Evolutionary conservation across 2,329 filamentous ascomycete genomes (phyloP).

Genomic region (Fusarium sp.): DNA sequence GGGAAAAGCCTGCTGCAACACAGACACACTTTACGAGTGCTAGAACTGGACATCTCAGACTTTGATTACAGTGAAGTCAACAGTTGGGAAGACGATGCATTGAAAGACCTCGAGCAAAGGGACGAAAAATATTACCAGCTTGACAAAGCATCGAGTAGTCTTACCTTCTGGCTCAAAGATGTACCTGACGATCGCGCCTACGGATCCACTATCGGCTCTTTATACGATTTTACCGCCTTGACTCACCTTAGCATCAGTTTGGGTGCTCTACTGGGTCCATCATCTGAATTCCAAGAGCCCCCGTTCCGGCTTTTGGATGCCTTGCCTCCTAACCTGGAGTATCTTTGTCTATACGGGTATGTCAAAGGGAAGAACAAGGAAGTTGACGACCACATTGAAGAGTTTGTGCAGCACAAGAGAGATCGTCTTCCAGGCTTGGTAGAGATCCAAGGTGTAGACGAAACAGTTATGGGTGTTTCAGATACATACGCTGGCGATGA

Average conservation of each 20-base stretch:
- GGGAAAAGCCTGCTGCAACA: not conserved
- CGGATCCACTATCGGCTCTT: not conserved
- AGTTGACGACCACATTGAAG: slow-evolving; percentile 16
- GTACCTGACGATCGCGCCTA: slow-evolving; percentile 5
- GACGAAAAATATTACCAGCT: not conserved
- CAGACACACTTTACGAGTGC: not conserved
- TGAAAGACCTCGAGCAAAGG: not conserved
- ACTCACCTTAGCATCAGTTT: not conserved
- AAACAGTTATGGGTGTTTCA: slow-evolving; percentile 9
- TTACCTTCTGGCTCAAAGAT: slow-evolving; percentile 7
- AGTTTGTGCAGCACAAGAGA: slow-evolving; percentile 14
- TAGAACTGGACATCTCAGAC: not conserved
- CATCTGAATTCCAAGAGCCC: not conserved
- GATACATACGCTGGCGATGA: not conserved
- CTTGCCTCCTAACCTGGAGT: slow-evolving; percentile 11
- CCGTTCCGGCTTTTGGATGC: not conserved
- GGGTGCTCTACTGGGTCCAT: not conserved
- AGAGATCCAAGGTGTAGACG: slow-evolving; percentile 7
- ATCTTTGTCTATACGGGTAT: slow-evolving; percentile 22
- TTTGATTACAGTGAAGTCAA: not conserved
- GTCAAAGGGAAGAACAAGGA: slow-evolving; percentile 2
- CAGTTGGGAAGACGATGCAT: not conserved
- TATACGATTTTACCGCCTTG: not conserved
- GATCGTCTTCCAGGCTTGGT: not conserved
- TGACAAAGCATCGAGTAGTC: not conserved